Evolutionary conservation across 495 filamentous ascomycete genomes (phyloP).

Genomic region (Hypomontagnella submonticulosa): DNA sequence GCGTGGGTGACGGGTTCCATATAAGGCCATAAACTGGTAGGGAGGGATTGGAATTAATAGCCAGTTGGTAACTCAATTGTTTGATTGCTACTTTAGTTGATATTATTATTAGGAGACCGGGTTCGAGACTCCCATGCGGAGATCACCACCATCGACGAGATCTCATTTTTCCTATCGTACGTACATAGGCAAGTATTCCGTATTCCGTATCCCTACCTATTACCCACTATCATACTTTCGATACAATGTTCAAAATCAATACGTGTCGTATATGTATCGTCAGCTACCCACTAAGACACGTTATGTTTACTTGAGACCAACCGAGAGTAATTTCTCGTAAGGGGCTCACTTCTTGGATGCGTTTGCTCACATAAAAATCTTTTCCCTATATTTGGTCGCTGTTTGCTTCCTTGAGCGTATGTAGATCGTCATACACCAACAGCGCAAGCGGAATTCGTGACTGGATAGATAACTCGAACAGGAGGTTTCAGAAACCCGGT

Average conservation of each 20-base stretch:
- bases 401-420: conserved; percentile 13
- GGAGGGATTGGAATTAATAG: conserved; percentile 18
- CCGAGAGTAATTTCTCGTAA: too few species aligned
- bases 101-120: conserved; percentile 33
- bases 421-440: conserved; percentile 36
- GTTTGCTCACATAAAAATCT: too few species aligned
- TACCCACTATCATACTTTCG: neutral
- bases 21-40: conserved; percentile 18
- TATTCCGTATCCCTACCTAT: too few species aligned
- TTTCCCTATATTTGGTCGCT: neutral
- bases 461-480: conserved; percentile 28
- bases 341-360: too few species aligned
- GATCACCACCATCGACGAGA: conserved; percentile 29
- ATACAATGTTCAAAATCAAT: neutral
- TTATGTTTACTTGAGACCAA: too few species aligned
- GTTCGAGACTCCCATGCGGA: conserved; percentile 36
- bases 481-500: conserved; percentile 28
- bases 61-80: conserved; percentile 20
- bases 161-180: conserved; percentile 7
- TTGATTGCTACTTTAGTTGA: conserved; percentile 20
- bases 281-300: too few species aligned
- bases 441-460: conserved; percentile 8
- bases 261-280: neutral
- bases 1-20: conserved; percentile 17
- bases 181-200: conserved; percentile 8